Base-by-base conservation (phyloP, 179 eudicot species). In the Beta macrorhiza region DNA sequence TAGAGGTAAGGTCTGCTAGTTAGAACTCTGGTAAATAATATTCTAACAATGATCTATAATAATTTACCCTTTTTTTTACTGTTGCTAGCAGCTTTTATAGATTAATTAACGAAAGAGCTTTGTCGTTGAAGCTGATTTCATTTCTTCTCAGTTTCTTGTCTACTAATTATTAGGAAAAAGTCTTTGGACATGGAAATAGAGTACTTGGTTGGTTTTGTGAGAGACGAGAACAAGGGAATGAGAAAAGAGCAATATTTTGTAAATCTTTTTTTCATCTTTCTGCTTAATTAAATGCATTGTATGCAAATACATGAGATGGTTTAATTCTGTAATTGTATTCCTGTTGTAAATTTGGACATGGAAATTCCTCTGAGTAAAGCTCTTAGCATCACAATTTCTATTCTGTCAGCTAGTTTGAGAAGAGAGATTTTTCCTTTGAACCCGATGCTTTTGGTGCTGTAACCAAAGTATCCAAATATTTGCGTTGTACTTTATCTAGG, bases 1-100 rank as follows among this genome's bases (percentile, higher is more conserved):
- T 96, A 22, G 98, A 96, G 99, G 99, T 94, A 89, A 73, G 47
- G 81, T 78, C 83, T 81, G 19, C 44, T 16, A 37, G 52, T 32
- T 81, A 44, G 68, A 22, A 59, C 45, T 52, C 76, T 73, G n/a
- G 5, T 73, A 51, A 22, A 73, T n/a, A 25, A 49, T 49, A 14
- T 73, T 51, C 2, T 4, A 2, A 51, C 25, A 17, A 20, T 56
- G 22, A 29, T 13, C 55, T 22, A 10, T 53, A 62, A 73, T 15
- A 29, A 56, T 13, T 22, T 72, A n/a, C 13, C 19, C 19, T 0
- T 22, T 20, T 0, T 52, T 51, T 72, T 52, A 9, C 42, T 72
- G 5, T 52, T 22, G 59, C 13, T 72, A 17, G 11, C 22, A 6
- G n/a, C 12, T 62, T 62, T 62, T 62, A 5, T 5, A 37, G 42